These are phyloP conservation scores for Flaveria trinervia DNA, from an alignment of 129 eudicot genomes.

Conservation along the genomic window DNA sequence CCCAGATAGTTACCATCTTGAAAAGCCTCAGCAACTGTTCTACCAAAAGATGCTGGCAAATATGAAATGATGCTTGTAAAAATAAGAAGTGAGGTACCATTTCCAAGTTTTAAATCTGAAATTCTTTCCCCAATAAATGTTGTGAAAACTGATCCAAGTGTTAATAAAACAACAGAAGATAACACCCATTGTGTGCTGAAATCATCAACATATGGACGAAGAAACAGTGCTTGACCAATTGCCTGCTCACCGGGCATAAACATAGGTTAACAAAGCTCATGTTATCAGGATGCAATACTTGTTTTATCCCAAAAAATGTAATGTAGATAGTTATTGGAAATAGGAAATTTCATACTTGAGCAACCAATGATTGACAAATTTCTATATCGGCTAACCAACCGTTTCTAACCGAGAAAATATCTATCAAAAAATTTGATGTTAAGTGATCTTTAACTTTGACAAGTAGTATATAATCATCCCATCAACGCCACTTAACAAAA, in stretches of 20 bases:
- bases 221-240: slow-evolving; percentile 91
- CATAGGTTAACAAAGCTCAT: neutral
- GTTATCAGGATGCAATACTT: neutral
- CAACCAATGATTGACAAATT: neutral
- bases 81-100: slow-evolving; percentile 92
- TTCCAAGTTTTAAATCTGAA: slow-evolving; percentile 92
- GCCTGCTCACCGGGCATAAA: slow-evolving; percentile 48
- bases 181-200: slow-evolving; percentile 91
- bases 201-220: slow-evolving; percentile 92
- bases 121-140: slow-evolving; percentile 93
- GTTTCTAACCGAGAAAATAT: neutral
- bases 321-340: neutral
- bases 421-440: neutral
- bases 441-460: neutral
- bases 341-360: neutral
- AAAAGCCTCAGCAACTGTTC: slow-evolving; percentile 87
- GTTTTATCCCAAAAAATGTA: slow-evolving; percentile 7
- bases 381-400: no score
- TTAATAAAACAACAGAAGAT: slow-evolving; percentile 73
- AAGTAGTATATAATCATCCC: neutral
- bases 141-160: slow-evolving; percentile 85
- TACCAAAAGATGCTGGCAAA: slow-evolving; percentile 95
- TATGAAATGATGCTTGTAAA: slow-evolving; percentile 97
- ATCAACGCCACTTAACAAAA: neutral
- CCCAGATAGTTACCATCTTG: slow-evolving; percentile 92